These are phyloP conservation scores for Parachlorella kessleri DNA, from an alignment of 139 green algal genomes.

Conservation along the genomic window DNA sequence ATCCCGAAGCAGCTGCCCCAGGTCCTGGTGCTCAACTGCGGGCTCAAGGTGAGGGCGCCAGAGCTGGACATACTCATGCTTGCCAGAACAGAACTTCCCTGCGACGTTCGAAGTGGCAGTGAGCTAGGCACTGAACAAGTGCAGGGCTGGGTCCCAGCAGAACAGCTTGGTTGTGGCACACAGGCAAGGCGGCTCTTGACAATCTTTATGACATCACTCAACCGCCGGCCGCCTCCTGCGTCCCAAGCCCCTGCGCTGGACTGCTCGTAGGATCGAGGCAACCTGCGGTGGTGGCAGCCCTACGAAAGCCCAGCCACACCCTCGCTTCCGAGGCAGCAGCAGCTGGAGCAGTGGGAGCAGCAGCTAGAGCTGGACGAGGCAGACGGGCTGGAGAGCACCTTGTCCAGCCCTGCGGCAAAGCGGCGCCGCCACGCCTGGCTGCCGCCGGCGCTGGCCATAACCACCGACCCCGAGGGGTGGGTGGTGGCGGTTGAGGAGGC, in stretches of 20 bases:
- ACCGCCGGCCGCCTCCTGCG: too few relatives aligned
- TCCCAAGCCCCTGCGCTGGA: background rate
- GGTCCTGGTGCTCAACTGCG: constrained; percentile 74
- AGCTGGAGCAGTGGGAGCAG: background rate
- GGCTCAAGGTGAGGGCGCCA: constrained; percentile 36
- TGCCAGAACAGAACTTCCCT: too few relatives aligned
- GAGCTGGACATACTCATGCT: too few relatives aligned
- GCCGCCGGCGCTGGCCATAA: constrained; percentile 19
- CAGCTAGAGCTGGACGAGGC: too few relatives aligned
- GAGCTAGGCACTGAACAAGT: too few relatives aligned
- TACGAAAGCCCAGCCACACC: too few relatives aligned
- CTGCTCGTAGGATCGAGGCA: constrained; percentile 30
- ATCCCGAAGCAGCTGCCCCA: constrained; percentile 58
- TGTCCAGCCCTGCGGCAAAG: too few relatives aligned
- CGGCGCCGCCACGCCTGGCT: constrained; percentile 21
- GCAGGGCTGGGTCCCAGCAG: too few relatives aligned
- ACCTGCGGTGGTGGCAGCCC: constrained; percentile 67
- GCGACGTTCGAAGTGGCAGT: too few relatives aligned
- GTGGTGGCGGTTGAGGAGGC: constrained; percentile 27
- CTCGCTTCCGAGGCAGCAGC: constrained; percentile 1
- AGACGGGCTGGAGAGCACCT: background rate
- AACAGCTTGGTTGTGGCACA: too few relatives aligned
- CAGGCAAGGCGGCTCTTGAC: too few relatives aligned
- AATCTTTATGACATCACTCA: too few relatives aligned
- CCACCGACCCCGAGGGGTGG: constrained; percentile 8